Conservation (phyloP, 306 rosid genomes). For the Trifolium repens region DNA sequence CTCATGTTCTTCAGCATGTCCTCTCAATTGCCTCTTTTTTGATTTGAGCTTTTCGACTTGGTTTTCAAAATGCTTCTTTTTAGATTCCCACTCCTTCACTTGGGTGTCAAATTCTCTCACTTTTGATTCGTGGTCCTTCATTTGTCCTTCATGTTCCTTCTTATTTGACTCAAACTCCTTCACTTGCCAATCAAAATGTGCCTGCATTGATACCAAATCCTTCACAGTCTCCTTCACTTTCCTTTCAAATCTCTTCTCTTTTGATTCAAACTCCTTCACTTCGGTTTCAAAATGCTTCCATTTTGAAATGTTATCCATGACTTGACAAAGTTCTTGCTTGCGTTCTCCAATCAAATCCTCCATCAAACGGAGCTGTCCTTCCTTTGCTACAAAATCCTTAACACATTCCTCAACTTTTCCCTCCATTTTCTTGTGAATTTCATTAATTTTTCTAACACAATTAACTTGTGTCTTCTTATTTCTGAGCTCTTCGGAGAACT, state of each 20-base stretch:
- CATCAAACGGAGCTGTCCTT: conserved; percentile 2
- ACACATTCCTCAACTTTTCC: conserved; percentile 24
- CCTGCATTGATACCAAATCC: background rate
- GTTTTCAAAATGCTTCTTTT: too few species aligned
- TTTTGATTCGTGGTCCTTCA: conserved; percentile 24
- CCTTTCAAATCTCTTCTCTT: background rate
- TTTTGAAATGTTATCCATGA: background rate
- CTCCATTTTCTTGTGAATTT: background rate
- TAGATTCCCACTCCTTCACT: too few species aligned
- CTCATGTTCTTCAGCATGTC: background rate
- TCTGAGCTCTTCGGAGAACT: conserved; percentile 40
- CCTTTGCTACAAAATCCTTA: conserved; percentile 24
- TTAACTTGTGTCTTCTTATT: conserved; percentile 41
- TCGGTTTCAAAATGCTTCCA: background rate
- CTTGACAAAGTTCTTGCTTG: background rate
- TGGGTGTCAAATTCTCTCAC: background rate
- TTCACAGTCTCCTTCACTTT: background rate
- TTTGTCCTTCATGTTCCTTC: background rate
- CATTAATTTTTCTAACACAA: background rate
- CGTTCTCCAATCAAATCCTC: conserved; percentile 17
- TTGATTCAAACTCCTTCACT: background rate
- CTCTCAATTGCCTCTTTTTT: background rate
- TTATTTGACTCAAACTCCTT: conserved; percentile 5
- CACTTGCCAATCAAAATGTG: background rate
- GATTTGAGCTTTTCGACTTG: conserved; percentile 16